Base-by-base conservation (phyloP, 106 monocot species). In the Chionographis japonica region DNA sequence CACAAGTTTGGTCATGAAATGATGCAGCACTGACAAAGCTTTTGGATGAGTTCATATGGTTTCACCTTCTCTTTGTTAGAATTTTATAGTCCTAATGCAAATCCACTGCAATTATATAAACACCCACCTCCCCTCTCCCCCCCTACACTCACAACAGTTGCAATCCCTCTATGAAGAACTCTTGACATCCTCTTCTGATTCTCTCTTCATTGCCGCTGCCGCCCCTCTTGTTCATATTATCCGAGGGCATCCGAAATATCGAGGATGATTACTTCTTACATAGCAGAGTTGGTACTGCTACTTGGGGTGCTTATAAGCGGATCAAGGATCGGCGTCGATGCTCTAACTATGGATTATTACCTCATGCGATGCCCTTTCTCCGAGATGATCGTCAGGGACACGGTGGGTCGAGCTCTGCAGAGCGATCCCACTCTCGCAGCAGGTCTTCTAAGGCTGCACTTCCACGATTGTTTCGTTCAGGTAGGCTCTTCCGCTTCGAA, bases 401-500 rank as follows among this genome's bases (percentile, higher is more conserved):
- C 73, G 3, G 94, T 94, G 40, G 54, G 61, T 35, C 80, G 69
- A 70, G 94, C 85, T 36, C 66, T 94, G 39, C 55, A n/a, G 12
- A 74, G 58, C 6, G 88, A 94, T 73, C 94, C 90, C 14, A 83
- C 80, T 27, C 78, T 90, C 16, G 84, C 94, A 5, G 90, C 78
- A 4, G 75, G 71, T 8, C 90, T 94, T 71, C 87, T 94, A 0
- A 72, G 94, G 38, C 73, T 90, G 68, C 94, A 94, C 68, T 94
- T 94, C 80, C 94, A 94, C 76, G 94, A 94, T 64, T 94, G 94
- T 67, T 94, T 94, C 54, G 78, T 94, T 8, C 81, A 94, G 84
- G 93, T 82, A 12, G 54, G 18, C 7, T 69, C 7, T 69, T 69
- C 18, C 14, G n/a, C 54, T 46, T 19, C 20, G 36, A 4, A 37